A percentile compares a stretch with the other conserved stretches of the same genome.
phyloP scores from a whole-genome alignment of 257 asterid species.

The Echium plantagineum region DNA sequence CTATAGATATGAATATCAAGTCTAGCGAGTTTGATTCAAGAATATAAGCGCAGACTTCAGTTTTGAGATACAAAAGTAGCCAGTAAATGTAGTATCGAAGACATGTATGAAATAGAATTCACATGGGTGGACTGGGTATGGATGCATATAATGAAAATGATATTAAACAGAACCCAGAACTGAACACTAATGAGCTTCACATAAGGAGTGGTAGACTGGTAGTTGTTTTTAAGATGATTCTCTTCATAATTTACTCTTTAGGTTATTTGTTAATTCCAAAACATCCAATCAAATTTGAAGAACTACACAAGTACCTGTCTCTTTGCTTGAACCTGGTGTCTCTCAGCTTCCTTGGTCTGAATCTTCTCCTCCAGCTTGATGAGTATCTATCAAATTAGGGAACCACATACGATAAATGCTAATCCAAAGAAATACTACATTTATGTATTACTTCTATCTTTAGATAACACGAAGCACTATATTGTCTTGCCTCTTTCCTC shows the following conservation, averaged over 20 bases:
- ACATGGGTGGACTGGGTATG: no score
- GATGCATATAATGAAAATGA: no score
- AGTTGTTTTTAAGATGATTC: neutral
- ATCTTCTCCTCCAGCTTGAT: slow-evolving; percentile 33
- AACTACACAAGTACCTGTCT: slow-evolving; percentile 28
- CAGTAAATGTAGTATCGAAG: no score
- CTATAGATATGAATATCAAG: no score
- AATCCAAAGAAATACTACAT: neutral
- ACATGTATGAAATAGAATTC: no score
- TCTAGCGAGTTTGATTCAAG: no score
- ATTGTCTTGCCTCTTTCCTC: slow-evolving; percentile 49
- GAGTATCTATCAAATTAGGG: slow-evolving; percentile 10
- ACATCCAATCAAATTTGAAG: neutral
- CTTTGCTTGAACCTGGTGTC: slow-evolving; percentile 31
- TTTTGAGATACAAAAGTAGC: no score
- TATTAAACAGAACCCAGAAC: neutral
- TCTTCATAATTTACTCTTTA: neutral
- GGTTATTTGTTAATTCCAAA: neutral
- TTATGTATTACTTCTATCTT: neutral
- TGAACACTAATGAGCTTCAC: no score
- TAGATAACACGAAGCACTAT: neutral
- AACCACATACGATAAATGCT: neutral
- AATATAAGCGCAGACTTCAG: no score
- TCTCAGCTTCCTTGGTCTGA: slow-evolving; percentile 38
- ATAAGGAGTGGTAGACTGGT: no score